These are phyloP conservation scores for Carex myosuroides DNA, from an alignment of 176 grass and related monocot species.

Conservation along the genomic window DNA sequence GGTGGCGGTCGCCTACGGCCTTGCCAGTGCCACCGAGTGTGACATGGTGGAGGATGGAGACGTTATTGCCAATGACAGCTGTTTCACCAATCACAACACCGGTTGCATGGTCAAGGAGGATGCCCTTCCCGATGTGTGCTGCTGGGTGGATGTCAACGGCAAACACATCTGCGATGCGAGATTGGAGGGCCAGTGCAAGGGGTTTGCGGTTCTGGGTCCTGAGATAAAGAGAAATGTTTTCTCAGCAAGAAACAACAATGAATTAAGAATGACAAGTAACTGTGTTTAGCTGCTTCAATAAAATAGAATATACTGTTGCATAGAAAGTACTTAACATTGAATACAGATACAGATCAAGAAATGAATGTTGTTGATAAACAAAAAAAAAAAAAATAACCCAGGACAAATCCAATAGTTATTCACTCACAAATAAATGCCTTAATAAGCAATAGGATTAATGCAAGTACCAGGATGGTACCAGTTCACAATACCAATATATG, in stretches of 20 bases:
- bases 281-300: background rate
- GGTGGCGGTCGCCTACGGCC: constrained; percentile 80
- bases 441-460: background rate
- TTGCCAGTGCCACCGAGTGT: constrained; percentile 90
- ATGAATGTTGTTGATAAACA: background rate
- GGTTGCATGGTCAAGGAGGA: constrained; percentile 91
- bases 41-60: constrained; percentile 95
- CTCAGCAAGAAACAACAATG: background rate
- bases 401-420: background rate
- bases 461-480: background rate
- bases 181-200: constrained; percentile 80
- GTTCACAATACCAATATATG: background rate
- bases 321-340: background rate
- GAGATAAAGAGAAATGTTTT: background rate
- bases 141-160: constrained; percentile 91
- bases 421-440: background rate
- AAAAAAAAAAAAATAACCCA: background rate
- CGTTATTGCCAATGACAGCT: constrained; percentile 86
- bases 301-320: background rate
- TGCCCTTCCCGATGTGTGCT: constrained; percentile 59
- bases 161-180: constrained; percentile 85
- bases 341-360: background rate
- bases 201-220: constrained; percentile 48
- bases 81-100: constrained; percentile 91
- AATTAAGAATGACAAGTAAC: background rate